Base-by-base conservation (phyloP, 371 early-diverging fungal species). In the Sporodiniella umbellata region DNA sequence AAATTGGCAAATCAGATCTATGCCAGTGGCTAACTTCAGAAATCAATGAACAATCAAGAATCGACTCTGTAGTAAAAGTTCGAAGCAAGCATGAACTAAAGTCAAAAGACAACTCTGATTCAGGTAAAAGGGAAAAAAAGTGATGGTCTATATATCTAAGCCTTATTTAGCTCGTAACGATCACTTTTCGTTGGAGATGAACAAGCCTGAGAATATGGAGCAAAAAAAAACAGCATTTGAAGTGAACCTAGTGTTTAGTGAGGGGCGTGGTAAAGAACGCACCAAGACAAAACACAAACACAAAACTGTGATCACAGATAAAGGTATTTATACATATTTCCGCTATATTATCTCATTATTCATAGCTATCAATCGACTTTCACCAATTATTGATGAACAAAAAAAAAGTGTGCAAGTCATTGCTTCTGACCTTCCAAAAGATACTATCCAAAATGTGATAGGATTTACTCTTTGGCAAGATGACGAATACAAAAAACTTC, bases 251-350 rank as follows among this genome's bases (percentile, higher is more conserved):
- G 57, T 75, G 7, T 64, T 62, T 30, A 68, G 45, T n/a, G 72
- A 72, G 53, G 61, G 62, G 5, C 67, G 72, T 33, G 70, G 72
- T 26, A 70, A 72, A 40, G 68, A 58, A 39, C 54, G 69, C 26
- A 77, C 75, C 26, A 80, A 80, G 22, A 64, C 86, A 58, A 85
- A 86, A 45, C 86, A 87, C 45, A 87, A 86, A 62, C 87, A 85
- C 30, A 81, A 83, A 52, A 75, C 83, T 15, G 70, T 83, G 55
- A 54, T 85, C 21, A 78, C 78, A 10, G 90, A 88, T 45, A 86
- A 88, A 58, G 89, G 87, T 62, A 71, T 45, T 33, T 38, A 40
- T 14, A 14, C n/a, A n/a, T 0, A 35, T 4, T n/a, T n/a, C n/a
- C n/a, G n/a, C n/a, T n/a, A n/a, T n/a, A n/a, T n/a, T n/a, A n/a